Percentiles rank a stretch among this genome's conserved stretches.
Conservation (phyloP, 2,329 filamentous ascomycete species). For the Aspergillus piperis region DNA sequence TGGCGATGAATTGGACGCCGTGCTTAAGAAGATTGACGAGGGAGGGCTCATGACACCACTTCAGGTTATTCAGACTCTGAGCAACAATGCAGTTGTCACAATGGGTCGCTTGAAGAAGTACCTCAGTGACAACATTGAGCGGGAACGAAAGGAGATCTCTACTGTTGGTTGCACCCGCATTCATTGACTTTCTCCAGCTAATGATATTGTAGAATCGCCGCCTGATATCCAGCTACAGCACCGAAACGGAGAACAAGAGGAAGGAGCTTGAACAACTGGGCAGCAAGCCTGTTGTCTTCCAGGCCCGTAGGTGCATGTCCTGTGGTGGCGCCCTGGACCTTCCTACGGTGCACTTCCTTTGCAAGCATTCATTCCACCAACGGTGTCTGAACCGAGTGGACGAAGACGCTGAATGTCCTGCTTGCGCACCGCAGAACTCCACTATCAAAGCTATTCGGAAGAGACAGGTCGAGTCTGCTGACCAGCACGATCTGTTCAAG, state of each 20-base stretch:
- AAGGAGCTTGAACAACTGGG: constrained; percentile 75
- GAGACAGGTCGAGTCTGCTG: constrained; percentile 82
- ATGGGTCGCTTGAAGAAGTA: constrained; percentile 98
- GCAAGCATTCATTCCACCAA: constrained; percentile 96
- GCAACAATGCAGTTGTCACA: constrained; percentile 77
- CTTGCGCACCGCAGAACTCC: constrained; percentile 80
- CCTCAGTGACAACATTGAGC: constrained; percentile 81
- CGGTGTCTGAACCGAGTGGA: constrained; percentile 73
- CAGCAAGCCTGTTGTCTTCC: constrained; percentile 82
- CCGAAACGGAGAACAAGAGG: constrained; percentile 78
- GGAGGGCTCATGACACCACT: constrained; percentile 93
- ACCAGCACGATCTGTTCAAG: constrained; percentile 85
- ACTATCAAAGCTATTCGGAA: constrained; percentile 84
- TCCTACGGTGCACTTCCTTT: constrained; percentile 91
- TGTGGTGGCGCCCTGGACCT: constrained; percentile 79
- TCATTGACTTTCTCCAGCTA: constrained; percentile 15
- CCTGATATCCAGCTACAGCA: constrained; percentile 78
- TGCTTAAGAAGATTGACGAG: constrained; percentile 83
- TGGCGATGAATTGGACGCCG: constrained; percentile 76
- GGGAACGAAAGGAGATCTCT: constrained; percentile 83
- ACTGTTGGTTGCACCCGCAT: constrained; percentile 38
- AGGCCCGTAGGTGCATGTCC: constrained; percentile 81
- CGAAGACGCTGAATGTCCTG: constrained; percentile 75
- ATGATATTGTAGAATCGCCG: constrained; percentile 64
- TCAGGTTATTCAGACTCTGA: constrained; percentile 92